Base-by-base conservation (phyloP, 441 rosid species). In the Eruca vesicaria region DNA sequence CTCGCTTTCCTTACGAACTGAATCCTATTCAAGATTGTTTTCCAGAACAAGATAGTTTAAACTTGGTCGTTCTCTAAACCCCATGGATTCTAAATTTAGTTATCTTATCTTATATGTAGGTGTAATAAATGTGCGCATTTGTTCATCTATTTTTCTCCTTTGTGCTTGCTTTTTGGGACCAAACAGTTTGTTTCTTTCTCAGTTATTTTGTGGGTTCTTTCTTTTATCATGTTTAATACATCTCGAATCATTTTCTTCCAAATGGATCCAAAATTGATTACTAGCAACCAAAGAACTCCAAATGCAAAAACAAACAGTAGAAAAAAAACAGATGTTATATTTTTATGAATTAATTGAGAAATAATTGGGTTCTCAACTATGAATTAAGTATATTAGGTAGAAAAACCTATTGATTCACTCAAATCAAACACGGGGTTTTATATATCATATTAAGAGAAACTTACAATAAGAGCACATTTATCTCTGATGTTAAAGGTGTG, bases 1-100 rank as follows among this genome's bases (percentile, higher is more conserved):
- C 26, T 67, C 62, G 45, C 20, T 60, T 70, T 70, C 33, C 32
- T 29, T 70, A 29, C 9, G 15, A 59, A 69, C 38, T 57, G 32
- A 62, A 60, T 69, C 63, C 62, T 69, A 55, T 38, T 19, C 67
- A 76, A 71, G 67, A 58, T 70, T 77, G 66, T 77, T 64, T 65
- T 50, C 50, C 68, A 48, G 36, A 71, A 63, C 18, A 56, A 63
- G 19, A 62, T 31, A n/a, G 69, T 38, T 55, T 53, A 29, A 74
- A 56, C 60, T 41, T 77, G 76, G 63, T 64, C 29, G 41, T 45
- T 20, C 20, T 64, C 66, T 70, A 63, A 69, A 55, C 52, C 67
- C 53, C 8, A 43, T 45, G 32, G 33, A 57, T 56, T 23, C 61
- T 14, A 2, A 31, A 31, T 28, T 60, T 31, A 9, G 14, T 68